phyloP scores from a whole-genome alignment of 805 yeast species.

The Hanseniaspora guilliermondii region DNA sequence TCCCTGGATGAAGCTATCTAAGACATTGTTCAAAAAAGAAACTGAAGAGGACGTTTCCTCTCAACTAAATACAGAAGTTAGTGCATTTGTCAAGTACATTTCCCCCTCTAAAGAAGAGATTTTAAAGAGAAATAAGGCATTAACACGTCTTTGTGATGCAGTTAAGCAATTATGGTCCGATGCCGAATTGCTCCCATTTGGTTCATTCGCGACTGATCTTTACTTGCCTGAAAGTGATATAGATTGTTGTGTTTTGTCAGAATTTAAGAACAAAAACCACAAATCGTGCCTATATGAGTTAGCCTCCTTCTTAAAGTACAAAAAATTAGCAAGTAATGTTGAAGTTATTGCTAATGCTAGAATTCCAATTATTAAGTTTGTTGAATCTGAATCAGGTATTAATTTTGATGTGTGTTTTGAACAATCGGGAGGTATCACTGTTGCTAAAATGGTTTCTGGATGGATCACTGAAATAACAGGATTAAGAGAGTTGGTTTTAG shows the following conservation, averaged over 20 bases:
- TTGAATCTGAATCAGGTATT: conserved; percentile 55
- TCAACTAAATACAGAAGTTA: conserved; percentile 77
- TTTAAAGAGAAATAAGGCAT: conserved; percentile 49
- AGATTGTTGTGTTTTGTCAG: conserved; percentile 75
- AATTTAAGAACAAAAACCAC: conserved; percentile 43
- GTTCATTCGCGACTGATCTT: conserved; percentile 86
- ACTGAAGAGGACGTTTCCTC: conserved; percentile 64
- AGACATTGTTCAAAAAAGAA: background rate
- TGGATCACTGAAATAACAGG: conserved; percentile 73
- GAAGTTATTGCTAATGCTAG: conserved; percentile 83
- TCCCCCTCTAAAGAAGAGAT: conserved; percentile 75
- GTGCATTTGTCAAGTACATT: conserved; percentile 70
- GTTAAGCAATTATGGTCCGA: conserved; percentile 57
- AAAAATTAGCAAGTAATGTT: conserved; percentile 52
- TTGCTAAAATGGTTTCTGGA: conserved; percentile 60
- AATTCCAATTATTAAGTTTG: conserved; percentile 87
- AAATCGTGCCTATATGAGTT: conserved; percentile 59
- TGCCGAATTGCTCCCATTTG: conserved; percentile 74
- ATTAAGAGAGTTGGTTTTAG: conserved; percentile 64
- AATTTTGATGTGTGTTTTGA: conserved; percentile 88
- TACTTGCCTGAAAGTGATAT: conserved; percentile 92
- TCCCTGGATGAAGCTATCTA: conserved; percentile 53
- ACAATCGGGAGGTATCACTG: conserved; percentile 65
- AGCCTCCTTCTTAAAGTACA: conserved; percentile 52
- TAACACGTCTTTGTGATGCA: conserved; percentile 43